Evolutionary conservation across 2,329 filamentous ascomycete genomes (phyloP).

Genomic region (Ophiognomonia clavigignenti-juglandacearum): DNA sequence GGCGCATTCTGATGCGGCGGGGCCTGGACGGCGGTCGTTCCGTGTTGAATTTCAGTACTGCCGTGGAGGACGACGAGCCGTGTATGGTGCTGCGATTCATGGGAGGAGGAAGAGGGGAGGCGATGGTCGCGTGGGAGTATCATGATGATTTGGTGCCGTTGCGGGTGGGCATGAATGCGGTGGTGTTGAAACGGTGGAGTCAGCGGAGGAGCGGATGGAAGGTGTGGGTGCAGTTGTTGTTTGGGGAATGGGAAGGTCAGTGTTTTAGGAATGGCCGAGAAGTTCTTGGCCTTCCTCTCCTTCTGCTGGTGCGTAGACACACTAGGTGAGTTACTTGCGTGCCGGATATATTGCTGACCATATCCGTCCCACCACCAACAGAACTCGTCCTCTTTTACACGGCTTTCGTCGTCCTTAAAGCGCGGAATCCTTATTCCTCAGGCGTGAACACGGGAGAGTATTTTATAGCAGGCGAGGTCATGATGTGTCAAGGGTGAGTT

Average conservation of each 20-base stretch:
- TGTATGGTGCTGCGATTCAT: slow-evolving; percentile 43
- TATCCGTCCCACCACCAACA: slow-evolving; percentile 24
- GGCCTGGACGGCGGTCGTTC: slow-evolving; percentile 53
- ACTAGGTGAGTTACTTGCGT: neutral
- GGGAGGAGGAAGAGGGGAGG: slow-evolving; percentile 30
- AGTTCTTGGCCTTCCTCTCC: neutral
- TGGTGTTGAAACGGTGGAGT: slow-evolving; percentile 51
- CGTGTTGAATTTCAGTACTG: slow-evolving; percentile 46
- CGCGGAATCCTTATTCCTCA: slow-evolving; percentile 40
- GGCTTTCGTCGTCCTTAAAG: slow-evolving; percentile 53
- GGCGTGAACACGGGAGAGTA: slow-evolving; percentile 40
- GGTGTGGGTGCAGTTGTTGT: slow-evolving; percentile 51
- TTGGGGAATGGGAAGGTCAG: slow-evolving; percentile 57
- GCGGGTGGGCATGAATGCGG: slow-evolving; percentile 40
- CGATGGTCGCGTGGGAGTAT: slow-evolving; percentile 45
- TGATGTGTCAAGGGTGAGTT: slow-evolving; percentile 52
- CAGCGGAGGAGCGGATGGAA: slow-evolving; percentile 35
- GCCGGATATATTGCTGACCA: neutral
- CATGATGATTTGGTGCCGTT: slow-evolving; percentile 51
- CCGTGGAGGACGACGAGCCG: slow-evolving; percentile 36
- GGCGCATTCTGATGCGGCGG: slow-evolving; percentile 51
- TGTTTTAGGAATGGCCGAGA: neutral
- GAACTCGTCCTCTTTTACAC: slow-evolving; percentile 58
- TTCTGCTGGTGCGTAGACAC: neutral
- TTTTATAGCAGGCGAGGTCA: slow-evolving; percentile 41